Base-by-base conservation (phyloP, 2,329 filamentous ascomycete genomes). In the Ceratocystis variospora region DNA sequence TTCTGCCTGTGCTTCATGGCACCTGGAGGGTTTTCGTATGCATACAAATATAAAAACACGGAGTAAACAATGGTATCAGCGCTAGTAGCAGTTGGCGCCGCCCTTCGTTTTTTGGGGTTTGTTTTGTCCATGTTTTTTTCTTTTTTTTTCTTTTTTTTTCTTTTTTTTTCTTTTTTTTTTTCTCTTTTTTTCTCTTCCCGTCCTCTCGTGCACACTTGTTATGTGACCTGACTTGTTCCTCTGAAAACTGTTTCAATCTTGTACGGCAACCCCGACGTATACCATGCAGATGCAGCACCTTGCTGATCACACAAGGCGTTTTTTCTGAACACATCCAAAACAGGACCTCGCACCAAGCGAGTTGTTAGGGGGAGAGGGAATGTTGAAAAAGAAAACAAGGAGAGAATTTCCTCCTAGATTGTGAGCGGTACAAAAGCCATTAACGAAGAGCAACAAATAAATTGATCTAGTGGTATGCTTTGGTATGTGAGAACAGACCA, bases 321-420 rank as follows among this genome's bases (percentile, higher is more conserved):
- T 53, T 53, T 53, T 53, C 48, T 53, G 48, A 53, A 28, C 48
- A 53, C 48, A 53, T 53, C 19, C 19, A 53, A 53, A 53, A 53
- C 48, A 25, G 48, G 22, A 10, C 8, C 19, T 25, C 22, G 48
- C 22, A 53, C 48, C 48, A 53, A 53, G 48, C 48, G 19, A 53
- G 22, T 19, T 15, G 48, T 15, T 10, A 12, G 22, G 22, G 48
- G 48, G 25, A 5, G 4, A 50, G 15, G 22, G 22, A 53, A 53
- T 15, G 37, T 41, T 3, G 37, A 41, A 53, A 53, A 28, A 53
- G 19, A 28, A 53, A 50, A 50, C 19, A 25, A 53, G 22, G 22
- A 12, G 7, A 53, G 10, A 15, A 41, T 12, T 15, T 5, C 12
- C 12, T 41, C 37, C 37, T 41, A 41, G 3, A 15, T 41, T 41